These are phyloP conservation scores for Lachancea fermentati DNA, from an alignment of 805 yeast species.

Conservation along the genomic window DNA sequence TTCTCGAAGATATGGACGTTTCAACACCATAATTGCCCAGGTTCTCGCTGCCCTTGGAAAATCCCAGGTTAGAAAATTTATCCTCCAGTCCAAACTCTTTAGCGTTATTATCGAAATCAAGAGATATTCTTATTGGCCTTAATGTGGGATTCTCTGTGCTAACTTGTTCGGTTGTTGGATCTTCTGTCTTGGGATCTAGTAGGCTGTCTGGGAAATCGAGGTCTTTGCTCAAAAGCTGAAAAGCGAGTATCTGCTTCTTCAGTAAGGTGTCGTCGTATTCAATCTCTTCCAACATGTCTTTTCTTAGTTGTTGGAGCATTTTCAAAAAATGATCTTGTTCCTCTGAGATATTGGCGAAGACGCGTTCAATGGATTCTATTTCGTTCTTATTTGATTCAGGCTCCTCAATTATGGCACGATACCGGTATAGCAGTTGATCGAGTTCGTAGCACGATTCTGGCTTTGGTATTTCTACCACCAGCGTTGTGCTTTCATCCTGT, in stretches of 20 bases:
- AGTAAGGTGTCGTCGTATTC: conserved; percentile 43
- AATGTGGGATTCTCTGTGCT: conserved; percentile 6
- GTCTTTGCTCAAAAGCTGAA: conserved; percentile 61
- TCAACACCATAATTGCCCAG: conserved; percentile 51
- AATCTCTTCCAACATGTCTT: conserved; percentile 15
- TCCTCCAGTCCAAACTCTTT: conserved; percentile 28
- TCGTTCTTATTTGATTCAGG: conserved; percentile 32
- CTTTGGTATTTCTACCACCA: conserved; percentile 17
- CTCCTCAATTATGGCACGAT: conserved; percentile 26
- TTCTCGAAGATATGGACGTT: conserved; percentile 45
- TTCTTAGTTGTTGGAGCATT: conserved; percentile 29
- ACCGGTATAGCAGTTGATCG: conserved; percentile 29
- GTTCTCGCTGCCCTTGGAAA: conserved; percentile 32
- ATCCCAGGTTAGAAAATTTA: conserved; percentile 20
- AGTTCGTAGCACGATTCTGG: conserved; percentile 25
- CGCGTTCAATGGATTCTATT: conserved; percentile 39
- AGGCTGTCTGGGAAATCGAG: conserved; percentile 54
- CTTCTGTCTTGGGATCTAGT: background rate
- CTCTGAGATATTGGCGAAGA: conserved; percentile 36
- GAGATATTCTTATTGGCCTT: conserved; percentile 23
- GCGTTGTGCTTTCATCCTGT: background rate
- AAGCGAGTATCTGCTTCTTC: conserved; percentile 53
- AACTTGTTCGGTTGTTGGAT: background rate
- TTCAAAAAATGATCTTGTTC: conserved; percentile 35
- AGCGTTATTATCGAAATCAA: conserved; percentile 30